phyloP scores from a whole-genome alignment of 176 grass and related monocot genomes.

The Avena insularis region DNA sequence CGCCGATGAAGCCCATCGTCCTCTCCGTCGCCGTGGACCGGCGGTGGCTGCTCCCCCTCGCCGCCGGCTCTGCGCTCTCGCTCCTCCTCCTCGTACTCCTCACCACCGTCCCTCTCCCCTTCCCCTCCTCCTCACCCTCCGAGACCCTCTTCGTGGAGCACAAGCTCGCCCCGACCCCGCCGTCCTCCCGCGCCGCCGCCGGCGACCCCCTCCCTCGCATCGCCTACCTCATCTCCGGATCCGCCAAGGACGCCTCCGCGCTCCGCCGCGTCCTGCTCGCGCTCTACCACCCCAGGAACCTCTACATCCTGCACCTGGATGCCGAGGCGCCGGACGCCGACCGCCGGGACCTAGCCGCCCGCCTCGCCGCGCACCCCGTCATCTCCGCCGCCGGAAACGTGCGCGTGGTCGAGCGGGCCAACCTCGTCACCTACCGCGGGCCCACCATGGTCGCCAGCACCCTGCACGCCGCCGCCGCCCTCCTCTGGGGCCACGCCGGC shows the following conservation, averaged over 20 bases:
- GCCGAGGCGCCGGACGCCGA: slow-evolving; percentile 55
- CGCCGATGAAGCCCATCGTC: slow-evolving; percentile 47
- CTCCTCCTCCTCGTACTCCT: slow-evolving; percentile 46
- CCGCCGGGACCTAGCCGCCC: slow-evolving; percentile 33
- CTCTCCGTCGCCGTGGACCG: slow-evolving; percentile 49
- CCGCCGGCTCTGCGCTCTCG: slow-evolving; percentile 48
- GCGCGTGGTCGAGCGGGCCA: slow-evolving; percentile 54
- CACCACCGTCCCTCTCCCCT: slow-evolving; percentile 40
- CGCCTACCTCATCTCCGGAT: slow-evolving; percentile 69
- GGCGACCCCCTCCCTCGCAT: slow-evolving; percentile 35
- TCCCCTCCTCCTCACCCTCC: slow-evolving; percentile 27
- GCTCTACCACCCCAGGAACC: slow-evolving; percentile 68
- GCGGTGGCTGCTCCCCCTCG: slow-evolving; percentile 56
- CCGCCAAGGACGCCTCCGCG: slow-evolving; percentile 45
- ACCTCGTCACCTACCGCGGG: slow-evolving; percentile 66
- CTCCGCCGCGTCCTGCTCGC: slow-evolving; percentile 64
- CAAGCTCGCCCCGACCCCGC: slow-evolving; percentile 52
- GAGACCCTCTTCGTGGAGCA: slow-evolving; percentile 60
- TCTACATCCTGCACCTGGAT: slow-evolving; percentile 70
- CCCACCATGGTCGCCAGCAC: slow-evolving; percentile 75
- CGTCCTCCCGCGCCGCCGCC: neutral
- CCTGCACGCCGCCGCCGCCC: slow-evolving; percentile 62
- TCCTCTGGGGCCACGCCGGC: slow-evolving; percentile 42
- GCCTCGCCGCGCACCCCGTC: slow-evolving; percentile 38
- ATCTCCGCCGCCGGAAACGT: slow-evolving; percentile 49